These are phyloP conservation scores for Calonectria hongkongensis DNA, from an alignment of 2,329 filamentous ascomycete species.

Conservation along the genomic window DNA sequence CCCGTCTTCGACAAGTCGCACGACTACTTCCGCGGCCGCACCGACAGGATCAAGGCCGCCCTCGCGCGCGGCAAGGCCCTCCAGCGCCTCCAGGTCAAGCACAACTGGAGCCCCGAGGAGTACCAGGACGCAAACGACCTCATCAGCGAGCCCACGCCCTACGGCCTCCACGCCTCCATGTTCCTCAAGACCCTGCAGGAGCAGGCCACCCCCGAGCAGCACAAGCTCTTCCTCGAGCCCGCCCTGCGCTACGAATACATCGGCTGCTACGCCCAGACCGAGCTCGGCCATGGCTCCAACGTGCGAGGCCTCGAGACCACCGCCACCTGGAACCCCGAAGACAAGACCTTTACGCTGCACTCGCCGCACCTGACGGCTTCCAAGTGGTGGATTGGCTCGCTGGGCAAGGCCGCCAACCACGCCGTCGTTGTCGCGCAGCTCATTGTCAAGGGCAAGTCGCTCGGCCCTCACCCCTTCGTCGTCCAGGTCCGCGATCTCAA, in stretches of 20 bases:
- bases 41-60: constrained; percentile 81
- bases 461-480: constrained; percentile 86
- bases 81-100: constrained; percentile 78
- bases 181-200: constrained; percentile 77
- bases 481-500: constrained; percentile 83
- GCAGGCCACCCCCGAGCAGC: constrained; percentile 83
- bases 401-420: constrained; percentile 85
- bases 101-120: constrained; percentile 82
- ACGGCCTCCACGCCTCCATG: constrained; percentile 79
- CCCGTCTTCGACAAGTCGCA: constrained; percentile 86
- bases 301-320: constrained; percentile 83
- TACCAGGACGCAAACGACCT: constrained; percentile 79
- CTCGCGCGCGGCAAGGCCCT: constrained; percentile 83
- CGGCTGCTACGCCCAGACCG: constrained; percentile 88
- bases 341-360: constrained; percentile 85
- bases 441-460: constrained; percentile 79
- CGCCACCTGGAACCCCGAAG: constrained; percentile 82
- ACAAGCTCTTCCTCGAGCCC: constrained; percentile 81
- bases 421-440: constrained; percentile 88
- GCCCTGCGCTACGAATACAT: constrained; percentile 83
- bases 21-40: constrained; percentile 83
- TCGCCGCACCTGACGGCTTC: constrained; percentile 84
- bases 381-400: constrained; percentile 91
- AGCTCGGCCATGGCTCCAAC: constrained; percentile 86
- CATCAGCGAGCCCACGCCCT: constrained; percentile 83